Conservation (phyloP, 768 basidiomycete genomes). For the Glaciozyma martinii region DNA sequence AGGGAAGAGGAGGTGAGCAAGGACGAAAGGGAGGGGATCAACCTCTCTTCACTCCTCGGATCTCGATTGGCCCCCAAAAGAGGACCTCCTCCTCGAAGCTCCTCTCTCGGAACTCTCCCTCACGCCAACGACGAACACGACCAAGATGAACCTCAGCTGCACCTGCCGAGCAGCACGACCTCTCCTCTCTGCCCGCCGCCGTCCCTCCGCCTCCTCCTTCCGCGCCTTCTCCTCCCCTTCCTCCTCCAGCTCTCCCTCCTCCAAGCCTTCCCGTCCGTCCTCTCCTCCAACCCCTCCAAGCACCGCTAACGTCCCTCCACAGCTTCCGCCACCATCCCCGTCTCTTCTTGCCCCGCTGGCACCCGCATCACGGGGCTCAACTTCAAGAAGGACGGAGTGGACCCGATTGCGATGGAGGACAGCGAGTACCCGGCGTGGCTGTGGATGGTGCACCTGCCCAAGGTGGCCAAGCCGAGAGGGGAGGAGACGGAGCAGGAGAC, state of each 20-base stretch:
- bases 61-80: too few relatives aligned
- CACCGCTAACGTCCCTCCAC: not conserved
- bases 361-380: slow-evolving; percentile 40
- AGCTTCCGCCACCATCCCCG: not conserved
- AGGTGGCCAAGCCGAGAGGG: slow-evolving; percentile 7
- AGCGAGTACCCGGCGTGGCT: slow-evolving; percentile 42
- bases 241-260: not conserved
- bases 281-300: not conserved
- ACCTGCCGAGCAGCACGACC: not conserved
- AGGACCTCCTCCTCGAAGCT: too few relatives aligned
- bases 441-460: slow-evolving; percentile 33
- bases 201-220: not conserved
- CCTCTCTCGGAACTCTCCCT: too few relatives aligned
- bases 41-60: too few relatives aligned
- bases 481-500: not conserved
- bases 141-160: not conserved
- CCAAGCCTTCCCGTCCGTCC: too few relatives aligned
- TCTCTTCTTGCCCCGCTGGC: slow-evolving; percentile 35
- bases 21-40: too few relatives aligned
- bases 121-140: too few relatives aligned
- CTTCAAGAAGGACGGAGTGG: slow-evolving; percentile 40
- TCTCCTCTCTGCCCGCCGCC: not conserved
- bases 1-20: too few relatives aligned
- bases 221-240: not conserved
- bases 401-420: slow-evolving; percentile 40